Evolutionary conservation across 1,139 yeast genomes (phyloP), one percentile per base, ranked within the genome.

Genomic region (Magnusiomyces clavatus): DNA sequence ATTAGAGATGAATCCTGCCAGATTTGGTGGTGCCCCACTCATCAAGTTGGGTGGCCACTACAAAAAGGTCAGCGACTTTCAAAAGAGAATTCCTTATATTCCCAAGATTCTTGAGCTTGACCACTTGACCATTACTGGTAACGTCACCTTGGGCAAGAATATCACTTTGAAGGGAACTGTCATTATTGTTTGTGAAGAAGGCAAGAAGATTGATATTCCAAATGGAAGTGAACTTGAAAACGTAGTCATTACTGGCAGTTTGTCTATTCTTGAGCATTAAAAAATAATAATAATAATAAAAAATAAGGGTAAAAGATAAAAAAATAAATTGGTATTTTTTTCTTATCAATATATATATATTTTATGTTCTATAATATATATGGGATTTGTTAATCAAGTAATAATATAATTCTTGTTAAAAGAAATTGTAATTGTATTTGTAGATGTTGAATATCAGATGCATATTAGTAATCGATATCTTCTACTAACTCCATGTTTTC

Each of bases 121-220:
- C 69, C 98, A 92, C 70, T 81, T 92, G 68, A 92, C 98, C 53
- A 90, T 92, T 61, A 92, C 98, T 52, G 98, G 98, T 72, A 90
- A 92, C 68, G 98, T 94, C 49, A 81, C 73, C 63, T 78, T 92
- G 63, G 98, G 98, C 64, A 87, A 87, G 70, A 82, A 81, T 63
- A 95, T 94, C 60, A 83, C 87, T 52, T 79, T 92, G 66, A 92
- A 87, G 77, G 98, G 98, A 58, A 92, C 98, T 13, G 98, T 92
- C 57, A 92, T 92, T 64, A 88, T 92, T 62, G 98, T 92, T 54
- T 90, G 97, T 72, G 90, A 92, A 57, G 98, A 92, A 65, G 97
- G 97, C 58, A 94, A 88, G 68, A 87, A 82, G 74, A 92, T 92
- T 64, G 97, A 92, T 68, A 87, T 92, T 75, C 98, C 98, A 62